Base-by-base conservation (phyloP, 495 filamentous ascomycete species). In the Trichoderma orchidacearum region DNA sequence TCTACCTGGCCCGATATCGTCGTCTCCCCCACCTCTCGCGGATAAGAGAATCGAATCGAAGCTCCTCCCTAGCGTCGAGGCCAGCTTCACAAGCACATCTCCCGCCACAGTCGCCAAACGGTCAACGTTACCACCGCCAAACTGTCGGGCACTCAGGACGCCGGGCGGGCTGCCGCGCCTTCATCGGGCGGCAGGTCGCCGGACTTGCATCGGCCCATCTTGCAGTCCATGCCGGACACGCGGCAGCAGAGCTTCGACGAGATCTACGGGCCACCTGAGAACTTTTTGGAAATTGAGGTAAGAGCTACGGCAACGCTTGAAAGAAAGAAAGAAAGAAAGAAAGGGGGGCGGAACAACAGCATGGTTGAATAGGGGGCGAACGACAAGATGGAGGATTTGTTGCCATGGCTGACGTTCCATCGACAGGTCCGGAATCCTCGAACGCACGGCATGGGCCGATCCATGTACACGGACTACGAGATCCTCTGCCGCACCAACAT, bases 401-500 rank as follows among this genome's bases (percentile, higher is more conserved):
- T n/a, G n/a, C n/a, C 36, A 41, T 41, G 12, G n/a, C 41, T 48
- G 27, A 48, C 27, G 21, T 23, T 32, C 38, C 36, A 48, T 23
- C 28, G 51, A 56, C 64, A 96, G 91, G 90, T 97, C 64, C 85
- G 86, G 64, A 93, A 94, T 65, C 93, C 93, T 15, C 90, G 90
- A 71, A 98, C 93, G 23, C 93, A 95, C 64, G 91, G 91, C 63
- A 87, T 90, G 60, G 92, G 91, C 53, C 85, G 92, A 50, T 84
- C 85, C 73, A 96, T 96, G 91, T 96, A 96, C 76, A 98, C 93
- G 50, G 90, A 92, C 73, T 98, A 98, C 74, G 92, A 96, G 72
- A 95, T 98, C 62, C 75, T 93, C 59, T 95, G 91, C 76, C 84
- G 87, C 38, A 98, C 93, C 70, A 98, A 98, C 74, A 98, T 98